Evolutionary conservation across 257 asterid species (phyloP).

Genomic region (Primulina huaijiensis): DNA sequence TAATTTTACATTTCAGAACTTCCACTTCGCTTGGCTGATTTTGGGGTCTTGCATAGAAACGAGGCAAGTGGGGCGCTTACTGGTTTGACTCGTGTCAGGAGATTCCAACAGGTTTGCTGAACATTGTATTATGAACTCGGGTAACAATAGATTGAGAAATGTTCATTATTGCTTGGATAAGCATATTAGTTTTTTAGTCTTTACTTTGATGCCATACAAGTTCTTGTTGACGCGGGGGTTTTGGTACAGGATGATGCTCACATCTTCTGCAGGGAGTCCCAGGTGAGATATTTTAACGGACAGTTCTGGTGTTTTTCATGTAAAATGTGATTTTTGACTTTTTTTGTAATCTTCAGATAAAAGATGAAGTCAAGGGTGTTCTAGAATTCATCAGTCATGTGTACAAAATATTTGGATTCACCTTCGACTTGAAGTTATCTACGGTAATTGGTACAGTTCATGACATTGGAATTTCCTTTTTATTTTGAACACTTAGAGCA

Average conservation of each 20-base stretch:
- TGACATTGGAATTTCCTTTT: constrained; percentile 16
- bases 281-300: constrained; percentile 47
- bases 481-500: neutral
- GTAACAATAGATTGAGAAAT: constrained; percentile 17
- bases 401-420: constrained; percentile 83
- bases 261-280: constrained; percentile 97
- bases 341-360: constrained; percentile 51
- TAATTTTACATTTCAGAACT: constrained; percentile 54
- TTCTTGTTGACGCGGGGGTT: constrained; percentile 26
- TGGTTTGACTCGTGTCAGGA: constrained; percentile 94
- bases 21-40: constrained; percentile 95
- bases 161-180: constrained; percentile 3
- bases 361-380: constrained; percentile 92
- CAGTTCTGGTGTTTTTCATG: constrained; percentile 4
- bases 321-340: constrained; percentile 23
- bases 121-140: neutral
- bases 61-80: constrained; percentile 99
- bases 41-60: constrained; percentile 94
- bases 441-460: constrained; percentile 54
- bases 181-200: constrained; percentile 8
- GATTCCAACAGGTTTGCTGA: constrained; percentile 88
- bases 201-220: constrained; percentile 6
- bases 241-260: constrained; percentile 95
- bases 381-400: constrained; percentile 73
- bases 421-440: constrained; percentile 88